These are phyloP conservation scores for Skeletonema potamos DNA, from an alignment of 108 stramenopile species.

Conservation along the genomic window DNA sequence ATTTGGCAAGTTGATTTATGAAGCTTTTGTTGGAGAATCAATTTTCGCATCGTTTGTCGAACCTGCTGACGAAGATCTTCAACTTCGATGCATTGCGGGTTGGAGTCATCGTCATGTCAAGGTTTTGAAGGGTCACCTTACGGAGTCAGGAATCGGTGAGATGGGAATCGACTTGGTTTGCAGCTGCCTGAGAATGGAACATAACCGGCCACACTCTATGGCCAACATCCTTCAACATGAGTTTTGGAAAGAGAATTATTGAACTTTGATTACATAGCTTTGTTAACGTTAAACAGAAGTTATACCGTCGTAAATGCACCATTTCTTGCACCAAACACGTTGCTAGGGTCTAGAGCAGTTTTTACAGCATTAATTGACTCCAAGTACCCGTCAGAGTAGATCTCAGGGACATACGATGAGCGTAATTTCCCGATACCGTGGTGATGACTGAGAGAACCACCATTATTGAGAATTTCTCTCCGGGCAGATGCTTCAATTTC, in stretches of 20 bases:
- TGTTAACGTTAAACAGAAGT: too few species aligned
- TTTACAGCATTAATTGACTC: slow-evolving; percentile 54
- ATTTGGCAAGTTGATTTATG: slow-evolving; percentile 79
- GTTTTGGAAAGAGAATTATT: slow-evolving; percentile 40
- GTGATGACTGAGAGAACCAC: slow-evolving; percentile 93
- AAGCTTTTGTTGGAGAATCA: slow-evolving; percentile 72
- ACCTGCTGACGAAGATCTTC: slow-evolving; percentile 15
- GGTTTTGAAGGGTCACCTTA: slow-evolving; percentile 33
- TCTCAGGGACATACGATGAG: slow-evolving; percentile 54
- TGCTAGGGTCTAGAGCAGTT: slow-evolving; percentile 62
- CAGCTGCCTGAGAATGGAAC: slow-evolving; percentile 47
- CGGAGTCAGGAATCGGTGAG: slow-evolving; percentile 48
- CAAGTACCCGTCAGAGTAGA: slow-evolving; percentile 48
- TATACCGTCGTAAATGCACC: slow-evolving; percentile 51
- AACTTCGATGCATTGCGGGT: slow-evolving; percentile 20
- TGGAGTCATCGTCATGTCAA: slow-evolving; percentile 47
- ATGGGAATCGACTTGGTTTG: slow-evolving; percentile 62
- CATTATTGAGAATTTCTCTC: slow-evolving; percentile 78
- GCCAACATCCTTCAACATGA: slow-evolving; percentile 47
- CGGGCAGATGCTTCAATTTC: slow-evolving; percentile 85
- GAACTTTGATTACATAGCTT: slow-evolving; percentile 5
- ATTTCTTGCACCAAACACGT: slow-evolving; percentile 84
- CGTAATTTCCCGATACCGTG: slow-evolving; percentile 93
- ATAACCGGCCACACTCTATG: slow-evolving; percentile 48
- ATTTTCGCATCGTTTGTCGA: slow-evolving; percentile 50